A percentile compares a stretch with the other conserved stretches of the same genome.
These are phyloP conservation scores for Fusarium udum DNA, from an alignment of 2,329 filamentous ascomycete species.

Conservation along the genomic window DNA sequence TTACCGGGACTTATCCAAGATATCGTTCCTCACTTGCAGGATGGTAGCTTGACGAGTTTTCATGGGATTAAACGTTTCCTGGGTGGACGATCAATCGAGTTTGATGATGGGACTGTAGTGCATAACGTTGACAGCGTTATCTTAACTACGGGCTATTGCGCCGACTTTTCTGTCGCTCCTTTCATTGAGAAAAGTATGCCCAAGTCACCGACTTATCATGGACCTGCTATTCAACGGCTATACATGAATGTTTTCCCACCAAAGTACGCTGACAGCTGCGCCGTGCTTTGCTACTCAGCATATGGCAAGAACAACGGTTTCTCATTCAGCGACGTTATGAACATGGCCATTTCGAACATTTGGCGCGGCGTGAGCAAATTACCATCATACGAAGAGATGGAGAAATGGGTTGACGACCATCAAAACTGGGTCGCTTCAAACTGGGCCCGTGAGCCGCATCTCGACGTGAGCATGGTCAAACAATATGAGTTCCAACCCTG, in stretches of 20 bases:
- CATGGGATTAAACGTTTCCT: conserved; percentile 1
- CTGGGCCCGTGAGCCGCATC: background rate
- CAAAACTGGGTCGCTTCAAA: conserved; percentile 17
- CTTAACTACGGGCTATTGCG: conserved; percentile 9
- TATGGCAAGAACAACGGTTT: conserved; percentile 28
- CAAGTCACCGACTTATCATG: background rate
- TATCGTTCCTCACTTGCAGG: conserved; percentile 4
- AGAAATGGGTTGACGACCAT: conserved; percentile 22
- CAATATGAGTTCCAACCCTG: conserved; percentile 49
- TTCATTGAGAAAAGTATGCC: conserved; percentile 10
- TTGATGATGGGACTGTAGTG: conserved; percentile 20
- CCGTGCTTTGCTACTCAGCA: conserved; percentile 18
- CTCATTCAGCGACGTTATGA: conserved; percentile 30
- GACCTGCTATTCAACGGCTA: background rate
- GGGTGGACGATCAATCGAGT: conserved; percentile 20
- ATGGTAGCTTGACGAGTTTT: conserved; percentile 14
- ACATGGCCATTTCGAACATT: conserved; percentile 23
- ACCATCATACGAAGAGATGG: background rate
- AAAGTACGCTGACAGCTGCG: conserved; percentile 18
- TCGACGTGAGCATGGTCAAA: conserved; percentile 39
- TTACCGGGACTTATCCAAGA: conserved; percentile 18
- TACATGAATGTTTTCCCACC: conserved; percentile 27
- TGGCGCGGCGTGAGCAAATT: conserved; percentile 18
- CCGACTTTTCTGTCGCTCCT: conserved; percentile 12
- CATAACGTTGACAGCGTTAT: conserved; percentile 12